A percentile compares a stretch with the other conserved stretches of the same genome.
phyloP scores from a whole-genome alignment of 1,139 yeast species.

The Geotrichum aggregatum region DNA sequence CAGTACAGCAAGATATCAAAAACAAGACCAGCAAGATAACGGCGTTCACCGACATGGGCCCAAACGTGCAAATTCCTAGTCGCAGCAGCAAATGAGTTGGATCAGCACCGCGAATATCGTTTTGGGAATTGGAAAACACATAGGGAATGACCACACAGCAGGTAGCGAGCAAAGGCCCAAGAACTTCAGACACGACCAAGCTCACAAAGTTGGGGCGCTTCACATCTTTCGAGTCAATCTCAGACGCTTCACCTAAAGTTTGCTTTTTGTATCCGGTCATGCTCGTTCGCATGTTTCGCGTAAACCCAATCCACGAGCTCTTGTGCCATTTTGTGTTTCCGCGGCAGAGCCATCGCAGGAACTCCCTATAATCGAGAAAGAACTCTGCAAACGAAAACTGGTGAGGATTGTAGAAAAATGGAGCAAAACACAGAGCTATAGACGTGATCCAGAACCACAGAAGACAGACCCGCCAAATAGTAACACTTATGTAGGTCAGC shows the following conservation, averaged over 20 bases:
- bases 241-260: conserved; percentile 27
- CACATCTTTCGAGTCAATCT: conserved; percentile 32
- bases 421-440: conserved; percentile 68
- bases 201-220: conserved; percentile 49
- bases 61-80: conserved; percentile 47
- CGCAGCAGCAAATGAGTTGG: conserved; percentile 55
- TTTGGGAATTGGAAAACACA: conserved; percentile 66
- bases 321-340: conserved; percentile 53
- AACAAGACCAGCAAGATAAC: conserved; percentile 45
- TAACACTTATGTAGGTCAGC: conserved; percentile 57
- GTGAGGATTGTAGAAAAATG: conserved; percentile 81
- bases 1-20: conserved; percentile 50
- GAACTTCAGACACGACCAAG: conserved; percentile 50
- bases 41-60: conserved; percentile 53
- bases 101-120: conserved; percentile 50
- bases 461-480: conserved; percentile 73
- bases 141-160: conserved; percentile 53
- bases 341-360: conserved; percentile 62
- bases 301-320: conserved; percentile 60
- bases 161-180: conserved; percentile 48
- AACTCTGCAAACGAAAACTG: conserved; percentile 69
- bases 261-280: conserved; percentile 62
- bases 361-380: conserved; percentile 65
- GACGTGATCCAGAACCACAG: conserved; percentile 83
- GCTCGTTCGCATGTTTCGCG: conserved; percentile 52